Evolutionary conservation across 345 rosid species (phyloP).

Genomic region (Raphanus raphanistrum): DNA sequence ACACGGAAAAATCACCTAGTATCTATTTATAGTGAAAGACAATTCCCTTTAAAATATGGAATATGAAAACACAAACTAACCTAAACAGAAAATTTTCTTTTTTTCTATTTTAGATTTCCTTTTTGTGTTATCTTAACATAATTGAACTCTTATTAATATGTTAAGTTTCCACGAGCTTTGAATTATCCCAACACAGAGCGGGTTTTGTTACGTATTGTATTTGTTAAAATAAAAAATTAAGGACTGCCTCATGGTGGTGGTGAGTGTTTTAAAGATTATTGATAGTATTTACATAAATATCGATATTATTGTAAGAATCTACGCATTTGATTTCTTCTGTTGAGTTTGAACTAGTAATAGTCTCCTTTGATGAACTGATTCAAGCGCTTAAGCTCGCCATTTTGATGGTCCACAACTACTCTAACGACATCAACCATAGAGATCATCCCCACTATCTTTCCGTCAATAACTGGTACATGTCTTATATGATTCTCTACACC

Average conservation of each 20-base stretch:
- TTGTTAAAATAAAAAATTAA: neutral
- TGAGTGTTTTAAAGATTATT: neutral
- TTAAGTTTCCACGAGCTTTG: too few species aligned
- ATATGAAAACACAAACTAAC: too few species aligned
- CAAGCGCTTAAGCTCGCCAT: constrained; percentile 66
- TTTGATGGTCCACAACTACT: constrained; percentile 84
- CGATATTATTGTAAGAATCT: neutral
- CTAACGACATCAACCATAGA: constrained; percentile 80
- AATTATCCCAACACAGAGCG: neutral
- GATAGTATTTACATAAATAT: neutral
- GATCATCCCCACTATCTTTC: constrained; percentile 76
- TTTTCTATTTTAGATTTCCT: too few species aligned
- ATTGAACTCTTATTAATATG: too few species aligned
- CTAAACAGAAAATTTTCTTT: too few species aligned
- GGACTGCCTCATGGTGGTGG: neutral
- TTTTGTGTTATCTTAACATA: too few species aligned
- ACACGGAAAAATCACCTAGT: too few species aligned
- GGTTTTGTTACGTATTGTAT: neutral
- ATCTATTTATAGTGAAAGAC: too few species aligned
- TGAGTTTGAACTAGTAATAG: constrained; percentile 43
- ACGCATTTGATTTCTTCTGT: neutral
- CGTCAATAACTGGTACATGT: constrained; percentile 81
- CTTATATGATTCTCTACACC: constrained; percentile 65
- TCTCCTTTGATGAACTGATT: constrained; percentile 84
- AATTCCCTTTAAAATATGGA: too few species aligned